phyloP scores from a whole-genome alignment of 192 early-diverging fungal genomes.

The Coemansia nantahalensis region DNA sequence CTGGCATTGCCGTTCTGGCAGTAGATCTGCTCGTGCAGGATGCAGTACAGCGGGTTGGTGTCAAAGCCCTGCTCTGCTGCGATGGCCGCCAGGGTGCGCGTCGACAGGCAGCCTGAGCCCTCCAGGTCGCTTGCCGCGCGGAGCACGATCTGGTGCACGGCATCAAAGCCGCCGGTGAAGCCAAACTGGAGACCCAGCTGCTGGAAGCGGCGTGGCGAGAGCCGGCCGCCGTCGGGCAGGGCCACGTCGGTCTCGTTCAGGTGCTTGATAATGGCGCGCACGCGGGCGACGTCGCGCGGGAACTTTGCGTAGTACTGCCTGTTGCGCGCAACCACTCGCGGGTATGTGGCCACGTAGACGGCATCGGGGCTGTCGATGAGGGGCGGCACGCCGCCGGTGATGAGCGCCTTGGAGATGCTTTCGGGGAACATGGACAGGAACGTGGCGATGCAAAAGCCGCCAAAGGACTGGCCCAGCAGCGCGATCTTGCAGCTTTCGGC shows the following conservation, averaged over 20 bases:
- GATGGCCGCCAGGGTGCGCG: constrained; percentile 46
- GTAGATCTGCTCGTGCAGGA: constrained; percentile 68
- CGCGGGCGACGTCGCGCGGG: constrained; percentile 60
- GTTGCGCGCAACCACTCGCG: constrained; percentile 59
- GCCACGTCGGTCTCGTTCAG: constrained; percentile 49
- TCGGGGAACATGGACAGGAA: constrained; percentile 65
- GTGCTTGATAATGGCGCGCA: constrained; percentile 59
- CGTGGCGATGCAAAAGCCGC: constrained; percentile 67
- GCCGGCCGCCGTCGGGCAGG: constrained; percentile 59
- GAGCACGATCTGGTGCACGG: constrained; percentile 57
- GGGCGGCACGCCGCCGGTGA: constrained; percentile 71
- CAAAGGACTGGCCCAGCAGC: constrained; percentile 67
- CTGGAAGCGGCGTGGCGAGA: constrained; percentile 66
- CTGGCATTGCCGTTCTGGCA: constrained; percentile 58
- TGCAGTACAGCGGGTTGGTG: constrained; percentile 62
- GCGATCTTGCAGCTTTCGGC: constrained; percentile 46
- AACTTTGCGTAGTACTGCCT: constrained; percentile 63
- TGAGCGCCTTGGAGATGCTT: constrained; percentile 60
- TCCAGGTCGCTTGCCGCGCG: constrained; percentile 51
- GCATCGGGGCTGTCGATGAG: constrained; percentile 58
- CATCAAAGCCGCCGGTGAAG: constrained; percentile 61
- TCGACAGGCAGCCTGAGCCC: constrained; percentile 29
- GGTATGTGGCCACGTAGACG: constrained; percentile 61
- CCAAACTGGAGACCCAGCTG: constrained; percentile 67
- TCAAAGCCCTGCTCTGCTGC: constrained; percentile 51